Percentiles rank a stretch among this genome's conserved stretches.
Evolutionary conservation across 441 rosid species (phyloP).

Genomic region (Populus hybrid): DNA sequence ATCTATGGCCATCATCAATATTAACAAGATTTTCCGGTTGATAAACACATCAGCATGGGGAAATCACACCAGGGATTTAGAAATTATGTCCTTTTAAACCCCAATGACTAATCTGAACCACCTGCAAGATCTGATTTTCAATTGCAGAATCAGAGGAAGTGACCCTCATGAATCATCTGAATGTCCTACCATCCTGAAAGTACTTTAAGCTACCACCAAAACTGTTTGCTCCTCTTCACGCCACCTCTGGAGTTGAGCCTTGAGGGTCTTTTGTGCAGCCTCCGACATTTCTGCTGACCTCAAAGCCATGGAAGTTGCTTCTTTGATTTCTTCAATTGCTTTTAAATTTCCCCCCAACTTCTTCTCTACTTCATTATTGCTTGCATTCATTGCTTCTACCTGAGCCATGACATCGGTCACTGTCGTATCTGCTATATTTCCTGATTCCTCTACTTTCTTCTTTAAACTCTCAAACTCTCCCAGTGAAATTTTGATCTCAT

Average conservation of each 20-base stretch:
- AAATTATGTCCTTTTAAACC: background rate
- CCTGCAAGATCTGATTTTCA: background rate
- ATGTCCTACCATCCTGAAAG: background rate
- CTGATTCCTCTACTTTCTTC: conserved; percentile 49
- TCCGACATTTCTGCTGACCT: conserved; percentile 65
- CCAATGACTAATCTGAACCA: background rate
- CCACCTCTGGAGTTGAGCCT: conserved; percentile 59
- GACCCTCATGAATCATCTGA: background rate
- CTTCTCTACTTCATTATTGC: conserved; percentile 35
- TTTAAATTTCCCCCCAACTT: conserved; percentile 45
- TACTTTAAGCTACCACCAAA: conserved; percentile 16
- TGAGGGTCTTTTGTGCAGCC: conserved; percentile 57
- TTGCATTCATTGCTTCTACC: conserved; percentile 42
- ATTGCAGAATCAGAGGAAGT: background rate
- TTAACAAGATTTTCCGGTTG: background rate
- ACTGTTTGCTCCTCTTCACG: conserved; percentile 41
- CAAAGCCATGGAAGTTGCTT: conserved; percentile 65
- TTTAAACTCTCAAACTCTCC: conserved; percentile 54
- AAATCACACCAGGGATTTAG: background rate
- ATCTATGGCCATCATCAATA: background rate
- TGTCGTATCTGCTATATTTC: conserved; percentile 34
- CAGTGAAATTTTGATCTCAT: conserved; percentile 45
- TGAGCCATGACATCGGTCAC: conserved; percentile 41
- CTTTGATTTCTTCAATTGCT: conserved; percentile 60
- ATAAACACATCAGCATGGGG: background rate